Evolutionary conservation across 2,329 filamentous ascomycete species (phyloP), one percentile per base, ranked within the genome.

Genomic region (Claviceps fusiformis): DNA sequence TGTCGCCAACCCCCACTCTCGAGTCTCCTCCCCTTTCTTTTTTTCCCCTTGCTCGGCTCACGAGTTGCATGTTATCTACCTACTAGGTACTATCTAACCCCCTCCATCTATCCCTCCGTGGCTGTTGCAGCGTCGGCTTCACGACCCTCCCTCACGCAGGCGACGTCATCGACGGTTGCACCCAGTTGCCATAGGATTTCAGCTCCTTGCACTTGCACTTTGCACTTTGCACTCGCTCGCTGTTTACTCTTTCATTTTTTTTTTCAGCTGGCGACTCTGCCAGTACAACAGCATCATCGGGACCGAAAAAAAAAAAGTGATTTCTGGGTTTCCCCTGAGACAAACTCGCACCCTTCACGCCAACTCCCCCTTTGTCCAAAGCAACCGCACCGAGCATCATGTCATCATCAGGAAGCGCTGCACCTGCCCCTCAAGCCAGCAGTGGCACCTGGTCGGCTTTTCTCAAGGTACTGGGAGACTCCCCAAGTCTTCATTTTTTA

Each of bases 361-460:
- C 15, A 33, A 35, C 27, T n/a, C 4, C 8, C 10, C 5, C 27
- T 4, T 17, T 27, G 5, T 13, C 29, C 13, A 39, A 7, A 29
- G 29, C 27, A 52, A 44, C 7, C 27, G 19, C n/a, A 37, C 15
- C 10, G 15, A 51, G 15, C 60, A 62, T 51, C 60, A 70, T 70
- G 67, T 65, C 66, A 9, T 58, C 65, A 8, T 62, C 66, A 41
- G 61, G 59, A 58, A 58, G 63, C 27, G 54, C 59, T 29, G 58
- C n/a, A n/a, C n/a, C 67, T 35, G 62, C 69, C 46, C 59, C 70
- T 37, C 68, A 71, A 58, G 70, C 71, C 49, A 67, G 63, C 60
- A 72, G 70, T 63, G 70, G 74, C 59, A 77, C 74, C 66, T 79
- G 76, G 76, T 66, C 74, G 33, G 69, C 76, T 44, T 78, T 79